Evolutionary conservation across 2,329 filamentous ascomycete genomes (phyloP).

Genomic region (Ilyonectria sp.): DNA sequence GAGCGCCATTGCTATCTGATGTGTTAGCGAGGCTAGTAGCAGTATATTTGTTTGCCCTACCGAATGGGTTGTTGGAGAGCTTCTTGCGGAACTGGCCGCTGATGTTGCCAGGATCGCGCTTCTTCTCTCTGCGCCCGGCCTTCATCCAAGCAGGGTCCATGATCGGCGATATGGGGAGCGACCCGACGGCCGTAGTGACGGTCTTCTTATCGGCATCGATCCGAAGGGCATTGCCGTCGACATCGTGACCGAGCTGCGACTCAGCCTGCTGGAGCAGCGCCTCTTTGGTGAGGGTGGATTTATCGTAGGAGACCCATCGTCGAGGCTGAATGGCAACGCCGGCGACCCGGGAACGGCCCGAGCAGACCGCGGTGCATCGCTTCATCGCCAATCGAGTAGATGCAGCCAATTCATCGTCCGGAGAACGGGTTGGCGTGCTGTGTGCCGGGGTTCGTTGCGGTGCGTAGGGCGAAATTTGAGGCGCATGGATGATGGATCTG

Average conservation of each 20-base stretch:
- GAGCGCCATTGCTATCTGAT: conserved; percentile 70
- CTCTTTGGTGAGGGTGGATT: conserved; percentile 47
- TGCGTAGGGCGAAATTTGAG: conserved; percentile 26
- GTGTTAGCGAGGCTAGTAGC: conserved; percentile 1
- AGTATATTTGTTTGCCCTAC: conserved; percentile 55
- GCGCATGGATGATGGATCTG: conserved; percentile 30
- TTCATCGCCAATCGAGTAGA: conserved; percentile 46
- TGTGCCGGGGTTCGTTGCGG: conserved; percentile 3
- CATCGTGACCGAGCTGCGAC: conserved; percentile 50
- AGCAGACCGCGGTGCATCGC: conserved; percentile 41
- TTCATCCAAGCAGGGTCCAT: conserved; percentile 67
- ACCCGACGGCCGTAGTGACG: conserved; percentile 61
- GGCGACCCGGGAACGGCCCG: conserved; percentile 26
- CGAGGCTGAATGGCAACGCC: conserved; percentile 28
- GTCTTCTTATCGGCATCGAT: conserved; percentile 60
- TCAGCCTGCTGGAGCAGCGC: conserved; percentile 52
- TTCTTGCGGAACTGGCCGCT: conserved; percentile 68
- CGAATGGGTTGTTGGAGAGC: conserved; percentile 75
- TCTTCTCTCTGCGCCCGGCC: conserved; percentile 60
- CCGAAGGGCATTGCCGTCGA: conserved; percentile 48
- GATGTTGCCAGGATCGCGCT: conserved; percentile 51
- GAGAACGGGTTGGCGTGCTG: conserved; percentile 7
- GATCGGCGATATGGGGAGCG: conserved; percentile 68
- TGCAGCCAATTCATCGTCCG: conserved; percentile 38
- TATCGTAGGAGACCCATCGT: conserved; percentile 55